These are phyloP conservation scores for Umbelopsis sp. DNA, from an alignment of 192 early-diverging fungal species.

Conservation along the genomic window DNA sequence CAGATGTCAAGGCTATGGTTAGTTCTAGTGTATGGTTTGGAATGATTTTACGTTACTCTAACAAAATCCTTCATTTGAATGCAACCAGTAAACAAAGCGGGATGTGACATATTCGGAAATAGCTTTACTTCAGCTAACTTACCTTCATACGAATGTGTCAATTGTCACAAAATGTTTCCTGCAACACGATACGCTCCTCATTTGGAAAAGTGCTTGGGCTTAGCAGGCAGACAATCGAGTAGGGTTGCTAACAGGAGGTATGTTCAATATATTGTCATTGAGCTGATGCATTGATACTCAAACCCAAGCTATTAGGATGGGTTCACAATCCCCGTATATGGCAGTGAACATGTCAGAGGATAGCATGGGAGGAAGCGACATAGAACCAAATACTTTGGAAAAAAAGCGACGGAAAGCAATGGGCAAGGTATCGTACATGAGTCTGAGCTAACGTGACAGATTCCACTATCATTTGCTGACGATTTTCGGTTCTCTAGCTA, in stretches of 20 bases:
- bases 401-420: conserved; percentile 1
- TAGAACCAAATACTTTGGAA: background rate
- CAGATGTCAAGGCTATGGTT: conserved; percentile 42
- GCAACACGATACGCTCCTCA: conserved; percentile 89
- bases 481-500: background rate
- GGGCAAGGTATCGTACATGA: background rate
- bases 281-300: background rate
- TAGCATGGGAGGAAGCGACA: conserved; percentile 9
- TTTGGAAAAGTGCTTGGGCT: conserved; percentile 90
- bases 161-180: conserved; percentile 76
- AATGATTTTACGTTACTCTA: background rate
- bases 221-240: conserved; percentile 66
- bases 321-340: conserved; percentile 26
- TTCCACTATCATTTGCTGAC: background rate
- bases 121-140: conserved; percentile 48
- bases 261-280: too few relatives aligned
- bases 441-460: background rate
- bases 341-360: conserved; percentile 21
- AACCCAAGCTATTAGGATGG: conserved; percentile 18
- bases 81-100: conserved; percentile 44
- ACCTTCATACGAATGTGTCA: conserved; percentile 79
- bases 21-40: background rate
- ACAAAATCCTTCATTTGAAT: conserved; percentile 3
- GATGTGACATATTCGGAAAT: conserved; percentile 70
- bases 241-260: conserved; percentile 60